Percentiles rank a stretch among this genome's conserved stretches.
These are phyloP conservation scores for Irpex sp. DNA, from an alignment of 1,284 basidiomycete genomes.

Conservation along the genomic window DNA sequence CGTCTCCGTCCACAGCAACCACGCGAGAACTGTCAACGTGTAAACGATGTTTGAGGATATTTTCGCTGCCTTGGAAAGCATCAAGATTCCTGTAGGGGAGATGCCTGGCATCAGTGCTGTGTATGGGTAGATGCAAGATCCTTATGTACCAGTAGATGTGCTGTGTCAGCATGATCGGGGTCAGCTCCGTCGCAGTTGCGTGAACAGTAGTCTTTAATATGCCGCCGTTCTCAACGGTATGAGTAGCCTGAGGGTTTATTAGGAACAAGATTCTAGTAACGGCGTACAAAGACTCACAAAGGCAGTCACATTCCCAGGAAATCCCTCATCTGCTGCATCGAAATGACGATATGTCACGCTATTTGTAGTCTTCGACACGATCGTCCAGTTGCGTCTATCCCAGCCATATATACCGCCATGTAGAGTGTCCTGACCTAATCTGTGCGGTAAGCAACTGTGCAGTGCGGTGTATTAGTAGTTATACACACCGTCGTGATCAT, in stretches of 20 bases:
- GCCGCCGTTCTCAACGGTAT: slow-evolving; percentile 44
- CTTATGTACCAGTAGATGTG: slow-evolving; percentile 46
- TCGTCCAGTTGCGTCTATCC: slow-evolving; percentile 54
- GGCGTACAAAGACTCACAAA: slow-evolving; percentile 28
- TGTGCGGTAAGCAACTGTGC: slow-evolving; percentile 5
- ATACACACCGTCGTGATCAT: slow-evolving; percentile 39
- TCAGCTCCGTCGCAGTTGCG: slow-evolving; percentile 47
- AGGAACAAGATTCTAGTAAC: neutral
- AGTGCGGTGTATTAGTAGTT: too few species aligned
- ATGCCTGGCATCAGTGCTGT: neutral
- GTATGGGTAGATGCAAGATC: neutral
- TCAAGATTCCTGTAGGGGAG: slow-evolving; percentile 44
- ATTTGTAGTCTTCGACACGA: slow-evolving; percentile 35
- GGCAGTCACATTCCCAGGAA: slow-evolving; percentile 49
- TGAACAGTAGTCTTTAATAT: slow-evolving; percentile 40
- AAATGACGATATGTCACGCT: slow-evolving; percentile 50
- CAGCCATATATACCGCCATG: slow-evolving; percentile 54
- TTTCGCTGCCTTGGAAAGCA: slow-evolving; percentile 45
- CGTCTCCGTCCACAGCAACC: slow-evolving; percentile 41
- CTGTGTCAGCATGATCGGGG: slow-evolving; percentile 57
- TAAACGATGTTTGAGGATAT: slow-evolving; percentile 43
- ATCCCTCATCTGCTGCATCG: slow-evolving; percentile 50
- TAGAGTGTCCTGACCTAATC: slow-evolving; percentile 38
- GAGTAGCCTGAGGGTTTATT: slow-evolving; percentile 37
- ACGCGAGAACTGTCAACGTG: slow-evolving; percentile 39